These are phyloP conservation scores for Penicillium soppii DNA, from an alignment of 495 filamentous ascomycete species.

Conservation along the genomic window DNA sequence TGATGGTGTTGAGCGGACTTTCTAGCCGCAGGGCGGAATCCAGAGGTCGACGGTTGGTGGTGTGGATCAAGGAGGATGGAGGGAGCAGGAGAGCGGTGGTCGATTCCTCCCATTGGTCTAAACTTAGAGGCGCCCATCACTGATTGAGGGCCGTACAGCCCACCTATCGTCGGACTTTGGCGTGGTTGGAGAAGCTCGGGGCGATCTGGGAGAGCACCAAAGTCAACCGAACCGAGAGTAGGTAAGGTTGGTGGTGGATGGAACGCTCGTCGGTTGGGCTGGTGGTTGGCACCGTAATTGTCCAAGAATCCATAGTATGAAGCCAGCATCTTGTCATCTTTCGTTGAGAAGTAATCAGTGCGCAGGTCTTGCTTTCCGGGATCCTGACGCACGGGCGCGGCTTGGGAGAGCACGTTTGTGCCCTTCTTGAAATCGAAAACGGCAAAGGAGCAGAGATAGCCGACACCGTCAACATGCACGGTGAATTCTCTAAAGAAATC, in stretches of 20 bases:
- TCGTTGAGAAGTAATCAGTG: constrained; percentile 90
- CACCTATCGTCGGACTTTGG: constrained; percentile 19
- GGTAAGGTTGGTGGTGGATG: constrained; percentile 80
- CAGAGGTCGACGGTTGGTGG: constrained; percentile 71
- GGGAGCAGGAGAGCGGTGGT: constrained; percentile 41
- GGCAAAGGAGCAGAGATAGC: constrained; percentile 93
- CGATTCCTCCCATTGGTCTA: constrained; percentile 26
- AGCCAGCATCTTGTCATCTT: constrained; percentile 95
- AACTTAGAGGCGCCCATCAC: constrained; percentile 28
- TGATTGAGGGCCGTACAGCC: constrained; percentile 30
- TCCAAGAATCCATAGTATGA: constrained; percentile 93
- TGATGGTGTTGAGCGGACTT: constrained; percentile 35
- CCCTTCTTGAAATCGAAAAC: constrained; percentile 97
- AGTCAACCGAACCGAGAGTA: constrained; percentile 62
- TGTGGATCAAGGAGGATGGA: constrained; percentile 84
- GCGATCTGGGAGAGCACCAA: constrained; percentile 44
- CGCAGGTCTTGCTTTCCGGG: constrained; percentile 58
- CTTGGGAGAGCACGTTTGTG: constrained; percentile 52
- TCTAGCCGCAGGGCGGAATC: constrained; percentile 42
- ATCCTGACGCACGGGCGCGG: constrained; percentile 29
- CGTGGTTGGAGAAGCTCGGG: constrained; percentile 43
- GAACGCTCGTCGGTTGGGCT: constrained; percentile 55
- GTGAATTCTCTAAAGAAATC: constrained; percentile 99
- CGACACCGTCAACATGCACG: constrained; percentile 92
- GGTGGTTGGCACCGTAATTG: constrained; percentile 74